These are phyloP conservation scores for Xylaria intraflava DNA, from an alignment of 495 filamentous ascomycete genomes.

Conservation along the genomic window DNA sequence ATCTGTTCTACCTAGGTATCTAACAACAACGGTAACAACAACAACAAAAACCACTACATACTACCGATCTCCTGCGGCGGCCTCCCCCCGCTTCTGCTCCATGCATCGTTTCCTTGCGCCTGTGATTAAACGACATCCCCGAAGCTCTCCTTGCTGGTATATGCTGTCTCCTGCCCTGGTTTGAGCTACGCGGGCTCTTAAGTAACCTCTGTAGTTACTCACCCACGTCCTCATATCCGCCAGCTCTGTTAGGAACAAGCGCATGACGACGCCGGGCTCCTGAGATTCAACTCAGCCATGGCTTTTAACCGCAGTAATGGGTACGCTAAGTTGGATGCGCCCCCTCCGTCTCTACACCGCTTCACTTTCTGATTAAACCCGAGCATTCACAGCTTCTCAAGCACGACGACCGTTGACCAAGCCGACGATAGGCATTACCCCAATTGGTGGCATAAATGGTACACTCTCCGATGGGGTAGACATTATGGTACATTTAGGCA, in stretches of 20 bases:
- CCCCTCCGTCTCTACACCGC: background rate
- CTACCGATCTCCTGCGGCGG: background rate
- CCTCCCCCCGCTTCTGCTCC: constrained; percentile 6
- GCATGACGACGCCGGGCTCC: background rate
- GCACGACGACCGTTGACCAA: constrained; percentile 4
- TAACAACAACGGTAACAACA: too few species aligned
- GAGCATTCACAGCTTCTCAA: background rate
- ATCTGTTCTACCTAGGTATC: background rate
- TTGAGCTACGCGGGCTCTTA: constrained; percentile 2
- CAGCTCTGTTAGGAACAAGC: background rate
- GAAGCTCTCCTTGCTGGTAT: constrained; percentile 4
- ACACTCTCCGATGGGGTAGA: constrained; percentile 7
- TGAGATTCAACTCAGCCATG: constrained; percentile 1
- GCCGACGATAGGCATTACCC: background rate
- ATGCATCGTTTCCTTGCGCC: constrained; percentile 7
- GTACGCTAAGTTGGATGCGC: constrained; percentile 5
- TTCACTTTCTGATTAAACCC: background rate
- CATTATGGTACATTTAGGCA: constrained; percentile 9
- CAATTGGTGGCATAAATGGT: constrained; percentile 11
- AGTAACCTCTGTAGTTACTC: background rate
- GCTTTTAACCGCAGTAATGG: constrained; percentile 6
- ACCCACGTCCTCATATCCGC: background rate
- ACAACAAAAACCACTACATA: too few species aligned
- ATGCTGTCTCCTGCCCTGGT: background rate
- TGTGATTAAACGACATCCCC: constrained; percentile 6